A percentile compares a stretch with the other conserved stretches of the same genome.
Evolutionary conservation across 345 rosid species (phyloP).

Genomic region (Aethionema arabicum): DNA sequence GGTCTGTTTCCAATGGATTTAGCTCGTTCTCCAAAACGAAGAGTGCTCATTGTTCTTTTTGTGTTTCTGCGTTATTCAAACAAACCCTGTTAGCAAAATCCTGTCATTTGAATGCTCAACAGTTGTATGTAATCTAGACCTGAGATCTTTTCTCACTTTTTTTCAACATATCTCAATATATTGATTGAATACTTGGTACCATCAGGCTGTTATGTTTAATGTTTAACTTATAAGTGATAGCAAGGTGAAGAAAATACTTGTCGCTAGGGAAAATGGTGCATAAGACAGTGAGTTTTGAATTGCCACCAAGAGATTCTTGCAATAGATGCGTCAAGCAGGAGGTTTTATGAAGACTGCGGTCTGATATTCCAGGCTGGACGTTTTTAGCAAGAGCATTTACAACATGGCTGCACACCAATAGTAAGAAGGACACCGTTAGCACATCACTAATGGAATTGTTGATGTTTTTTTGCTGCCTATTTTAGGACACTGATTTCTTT

Average conservation of each 20-base stretch:
- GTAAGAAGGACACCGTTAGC: slow-evolving; percentile 22
- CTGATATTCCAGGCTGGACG: slow-evolving; percentile 41
- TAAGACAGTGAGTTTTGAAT: slow-evolving; percentile 80
- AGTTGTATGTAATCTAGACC: slow-evolving; percentile 4
- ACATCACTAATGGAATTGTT: slow-evolving; percentile 1
- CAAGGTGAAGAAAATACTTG: slow-evolving; percentile 45
- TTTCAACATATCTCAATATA: slow-evolving; percentile 1
- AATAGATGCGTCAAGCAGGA: slow-evolving; percentile 79
- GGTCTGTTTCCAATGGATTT: slow-evolving; percentile 72
- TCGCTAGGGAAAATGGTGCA: slow-evolving; percentile 71
- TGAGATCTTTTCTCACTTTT: not conserved
- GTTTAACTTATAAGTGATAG: slow-evolving; percentile 8
- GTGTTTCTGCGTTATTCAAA: slow-evolving; percentile 55
- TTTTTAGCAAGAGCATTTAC: slow-evolving; percentile 61
- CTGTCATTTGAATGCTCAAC: slow-evolving; percentile 15
- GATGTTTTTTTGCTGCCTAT: not conserved
- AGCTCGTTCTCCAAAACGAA: slow-evolving; percentile 83
- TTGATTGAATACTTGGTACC: slow-evolving; percentile 12
- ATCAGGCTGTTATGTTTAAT: slow-evolving; percentile 13
- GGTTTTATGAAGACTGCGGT: slow-evolving; percentile 50
- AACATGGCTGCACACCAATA: slow-evolving; percentile 58
- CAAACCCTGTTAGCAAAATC: slow-evolving; percentile 16
- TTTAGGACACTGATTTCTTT: not conserved
- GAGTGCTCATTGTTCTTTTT: slow-evolving; percentile 72
- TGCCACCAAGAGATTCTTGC: slow-evolving; percentile 94